Percentiles rank a stretch among this genome's conserved stretches.
Conservation (phyloP, 371 early-diverging fungal genomes). For the Rhizopus arrhizus region DNA sequence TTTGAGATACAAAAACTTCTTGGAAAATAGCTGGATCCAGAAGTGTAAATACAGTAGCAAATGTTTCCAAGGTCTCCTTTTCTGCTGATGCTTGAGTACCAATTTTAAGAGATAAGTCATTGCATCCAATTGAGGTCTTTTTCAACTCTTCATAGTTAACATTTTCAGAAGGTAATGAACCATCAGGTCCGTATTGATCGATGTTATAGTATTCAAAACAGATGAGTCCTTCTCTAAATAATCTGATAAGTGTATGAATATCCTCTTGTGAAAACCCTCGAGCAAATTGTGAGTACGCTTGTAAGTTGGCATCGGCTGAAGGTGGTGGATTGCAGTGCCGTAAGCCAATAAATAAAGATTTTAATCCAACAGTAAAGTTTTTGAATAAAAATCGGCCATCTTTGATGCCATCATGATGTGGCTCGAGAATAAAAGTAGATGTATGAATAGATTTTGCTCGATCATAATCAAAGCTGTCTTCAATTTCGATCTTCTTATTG, state of each 20-base stretch:
- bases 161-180: slow-evolving; percentile 34
- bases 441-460: slow-evolving; percentile 79
- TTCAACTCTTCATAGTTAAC: slow-evolving; percentile 4
- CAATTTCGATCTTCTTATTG: slow-evolving; percentile 19
- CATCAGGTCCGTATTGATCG: slow-evolving; percentile 68
- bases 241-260: slow-evolving; percentile 62
- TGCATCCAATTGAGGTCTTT: slow-evolving; percentile 31
- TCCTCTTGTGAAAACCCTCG: slow-evolving; percentile 76
- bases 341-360: slow-evolving; percentile 77
- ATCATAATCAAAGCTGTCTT: slow-evolving; percentile 73
- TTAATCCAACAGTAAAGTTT: slow-evolving; percentile 84
- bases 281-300: slow-evolving; percentile 49
- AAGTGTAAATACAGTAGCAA: slow-evolving; percentile 84
- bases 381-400: slow-evolving; percentile 82
- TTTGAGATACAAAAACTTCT: slow-evolving; percentile 90
- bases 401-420: slow-evolving; percentile 73
- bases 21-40: slow-evolving; percentile 93
- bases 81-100: slow-evolving; percentile 71
- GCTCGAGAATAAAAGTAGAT: slow-evolving; percentile 61
- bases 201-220: slow-evolving; percentile 87
- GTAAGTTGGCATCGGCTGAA: slow-evolving; percentile 38
- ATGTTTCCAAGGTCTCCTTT: slow-evolving; percentile 90
- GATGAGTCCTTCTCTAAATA: slow-evolving; percentile 84
- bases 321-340: slow-evolving; percentile 73
- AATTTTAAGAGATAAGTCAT: slow-evolving; percentile 38